A percentile compares a stretch with the other conserved stretches of the same genome.
These are phyloP conservation scores for Sporisorium reilianum DNA, from an alignment of 1,284 basidiomycete species.

Conservation along the genomic window DNA sequence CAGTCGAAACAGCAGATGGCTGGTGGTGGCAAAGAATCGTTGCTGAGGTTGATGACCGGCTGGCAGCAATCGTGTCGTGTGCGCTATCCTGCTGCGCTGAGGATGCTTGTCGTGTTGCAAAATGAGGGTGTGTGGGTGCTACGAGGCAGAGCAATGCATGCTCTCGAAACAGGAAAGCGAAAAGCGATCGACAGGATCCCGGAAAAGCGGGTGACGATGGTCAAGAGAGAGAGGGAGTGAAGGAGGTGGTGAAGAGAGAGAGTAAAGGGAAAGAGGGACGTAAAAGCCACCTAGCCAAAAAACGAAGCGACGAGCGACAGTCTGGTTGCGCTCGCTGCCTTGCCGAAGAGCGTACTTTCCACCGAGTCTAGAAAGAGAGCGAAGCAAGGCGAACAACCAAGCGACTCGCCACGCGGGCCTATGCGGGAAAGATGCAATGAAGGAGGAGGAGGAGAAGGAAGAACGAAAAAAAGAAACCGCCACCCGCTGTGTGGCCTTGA, in stretches of 20 bases:
- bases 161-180: background rate
- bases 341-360: background rate
- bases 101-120: background rate
- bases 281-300: background rate
- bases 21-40: constrained; percentile 30
- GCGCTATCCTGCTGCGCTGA: background rate
- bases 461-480: background rate
- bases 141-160: background rate
- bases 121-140: background rate
- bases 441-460: background rate
- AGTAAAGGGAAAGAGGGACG: background rate
- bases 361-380: constrained; percentile 1
- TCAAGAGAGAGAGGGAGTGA: background rate
- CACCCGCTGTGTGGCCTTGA: background rate
- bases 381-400: background rate
- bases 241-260: background rate
- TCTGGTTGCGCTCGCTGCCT: no score
- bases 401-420: constrained; percentile 6
- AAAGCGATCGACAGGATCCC: background rate
- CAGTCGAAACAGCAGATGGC: background rate
- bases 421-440: background rate
- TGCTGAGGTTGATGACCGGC: constrained; percentile 21
- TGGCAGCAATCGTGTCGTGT: background rate
- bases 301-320: background rate
- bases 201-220: background rate